Evolutionary conservation across 306 rosid genomes (phyloP), one percentile per base, ranked within the genome.

Genomic region (Lathyrus aphaca): DNA sequence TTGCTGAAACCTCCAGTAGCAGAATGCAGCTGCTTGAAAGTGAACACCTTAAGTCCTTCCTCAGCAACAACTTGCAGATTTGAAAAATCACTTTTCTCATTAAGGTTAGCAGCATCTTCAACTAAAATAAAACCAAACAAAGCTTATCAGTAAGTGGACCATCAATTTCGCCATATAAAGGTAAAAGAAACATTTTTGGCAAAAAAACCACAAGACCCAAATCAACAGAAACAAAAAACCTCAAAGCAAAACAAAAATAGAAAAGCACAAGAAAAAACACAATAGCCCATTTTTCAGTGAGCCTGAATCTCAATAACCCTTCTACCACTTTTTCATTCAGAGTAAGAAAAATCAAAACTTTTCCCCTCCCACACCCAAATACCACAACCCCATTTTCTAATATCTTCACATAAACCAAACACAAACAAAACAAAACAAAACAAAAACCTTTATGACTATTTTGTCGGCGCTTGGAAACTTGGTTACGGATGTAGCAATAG

Each of bases 21-120:
- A 48, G 97, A 94, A 84, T 90, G 88, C 39, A 94, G 85, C 79
- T 90, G 98, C 91, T 90, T 90, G 84, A 85, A 94, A 58, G 96
- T 82, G 86, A 90, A 94, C 25, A 90, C 83, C 75, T 76, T 86
- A 71, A 83, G 88, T 53, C 98, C 97, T 63, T 88, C 83, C 69
- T 82, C 88, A 25, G 82, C 68, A 77, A 77, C 77, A 69, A 83
- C 86, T 86, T 94, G 85, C 45, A 83, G 61, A 67, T 84, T 84
- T 70, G 83, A 79, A 59, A 78, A 72, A 57, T 80, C 89, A 59
- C 70, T 82, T 79, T 84, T 83, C 42, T 75, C 83, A 3, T 66
- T 75, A 12, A 38, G 39, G 55, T 76, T 50, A 18, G 13, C 25
- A 49, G 19, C 73, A 17, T 81, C 98, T 87, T 81, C 82, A 78